These are phyloP conservation scores for Botrytis cinerea DNA, from an alignment of 2,329 filamentous ascomycete species.

Conservation along the genomic window DNA sequence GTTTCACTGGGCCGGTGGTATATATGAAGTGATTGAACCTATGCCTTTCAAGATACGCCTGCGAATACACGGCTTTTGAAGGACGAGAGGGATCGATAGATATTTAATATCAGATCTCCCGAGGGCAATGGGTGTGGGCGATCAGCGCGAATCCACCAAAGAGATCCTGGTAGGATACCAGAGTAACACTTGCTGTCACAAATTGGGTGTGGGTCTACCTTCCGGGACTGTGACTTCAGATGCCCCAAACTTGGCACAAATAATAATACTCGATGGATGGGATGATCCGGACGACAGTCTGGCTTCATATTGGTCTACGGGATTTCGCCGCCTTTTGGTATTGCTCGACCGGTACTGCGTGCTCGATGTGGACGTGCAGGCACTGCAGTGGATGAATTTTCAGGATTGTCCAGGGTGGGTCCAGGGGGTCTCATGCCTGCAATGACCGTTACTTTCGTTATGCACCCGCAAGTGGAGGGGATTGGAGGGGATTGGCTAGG, in stretches of 20 bases:
- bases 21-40: slow-evolving; percentile 22
- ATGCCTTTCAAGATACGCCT: slow-evolving; percentile 37
- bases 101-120: slow-evolving; percentile 53
- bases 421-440: slow-evolving; percentile 35
- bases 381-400: slow-evolving; percentile 31
- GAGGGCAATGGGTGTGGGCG: slow-evolving; percentile 49
- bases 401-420: slow-evolving; percentile 31
- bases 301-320: slow-evolving; percentile 35
- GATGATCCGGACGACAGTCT: slow-evolving; percentile 30
- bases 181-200: slow-evolving; percentile 50
- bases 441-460: slow-evolving; percentile 36
- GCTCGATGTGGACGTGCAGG: slow-evolving; percentile 34
- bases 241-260: slow-evolving; percentile 40
- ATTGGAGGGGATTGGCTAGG: slow-evolving; percentile 35
- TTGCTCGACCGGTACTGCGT: slow-evolving; percentile 37
- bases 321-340: slow-evolving; percentile 34
- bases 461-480: slow-evolving; percentile 36
- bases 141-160: slow-evolving; percentile 54
- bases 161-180: slow-evolving; percentile 50
- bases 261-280: slow-evolving; percentile 34
- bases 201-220: slow-evolving; percentile 53
- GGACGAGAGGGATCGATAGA: slow-evolving; percentile 47
- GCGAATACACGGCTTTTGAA: slow-evolving; percentile 39
- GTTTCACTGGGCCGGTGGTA: slow-evolving; percentile 34
- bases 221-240: slow-evolving; percentile 39